These are phyloP conservation scores for Bryoglossum gracile DNA, from an alignment of 495 filamentous ascomycete species.

Conservation along the genomic window DNA sequence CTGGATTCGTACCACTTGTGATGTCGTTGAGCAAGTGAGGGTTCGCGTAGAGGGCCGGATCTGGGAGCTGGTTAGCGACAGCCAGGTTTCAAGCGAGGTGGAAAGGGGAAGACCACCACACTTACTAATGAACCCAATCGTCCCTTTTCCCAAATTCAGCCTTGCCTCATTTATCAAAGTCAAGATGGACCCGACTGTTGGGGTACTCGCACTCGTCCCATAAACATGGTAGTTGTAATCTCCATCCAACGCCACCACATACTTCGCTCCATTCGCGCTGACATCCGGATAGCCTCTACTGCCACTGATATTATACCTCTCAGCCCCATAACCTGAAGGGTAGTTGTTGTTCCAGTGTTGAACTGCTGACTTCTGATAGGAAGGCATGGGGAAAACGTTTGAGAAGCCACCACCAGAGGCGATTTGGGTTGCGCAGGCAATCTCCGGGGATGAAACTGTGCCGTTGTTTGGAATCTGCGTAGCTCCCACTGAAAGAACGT, in stretches of 20 bases:
- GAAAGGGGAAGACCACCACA: too few relatives aligned
- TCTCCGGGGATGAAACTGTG: slow-evolving; percentile 28
- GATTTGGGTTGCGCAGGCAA: slow-evolving; percentile 24
- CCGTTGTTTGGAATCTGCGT: slow-evolving; percentile 26
- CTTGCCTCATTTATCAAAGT: slow-evolving; percentile 41
- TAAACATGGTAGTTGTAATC: slow-evolving; percentile 17
- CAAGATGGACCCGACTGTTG: slow-evolving; percentile 30
- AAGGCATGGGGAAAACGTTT: slow-evolving; percentile 33
- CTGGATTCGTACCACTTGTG: slow-evolving; percentile 36
- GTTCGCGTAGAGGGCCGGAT: too few relatives aligned
- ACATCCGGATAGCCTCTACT: slow-evolving; percentile 30
- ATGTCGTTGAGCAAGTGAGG: too few relatives aligned
- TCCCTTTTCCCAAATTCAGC: slow-evolving; percentile 34
- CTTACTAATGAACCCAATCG: slow-evolving; percentile 38
- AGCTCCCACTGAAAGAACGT: slow-evolving; percentile 38
- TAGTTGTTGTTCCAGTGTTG: slow-evolving; percentile 17
- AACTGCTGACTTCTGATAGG: slow-evolving; percentile 29
- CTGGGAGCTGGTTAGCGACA: too few relatives aligned
- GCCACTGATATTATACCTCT: slow-evolving; percentile 31
- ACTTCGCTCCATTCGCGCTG: slow-evolving; percentile 26
- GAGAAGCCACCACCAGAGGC: slow-evolving; percentile 39
- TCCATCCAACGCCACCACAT: slow-evolving; percentile 21
- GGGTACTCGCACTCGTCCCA: slow-evolving; percentile 32
- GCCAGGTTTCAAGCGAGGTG: too few relatives aligned
- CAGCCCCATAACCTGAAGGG: slow-evolving; percentile 17